A percentile compares a stretch with the other conserved stretches of the same genome.
Conservation (phyloP, 139 green algal species). For the Trebouxia sp. region DNA sequence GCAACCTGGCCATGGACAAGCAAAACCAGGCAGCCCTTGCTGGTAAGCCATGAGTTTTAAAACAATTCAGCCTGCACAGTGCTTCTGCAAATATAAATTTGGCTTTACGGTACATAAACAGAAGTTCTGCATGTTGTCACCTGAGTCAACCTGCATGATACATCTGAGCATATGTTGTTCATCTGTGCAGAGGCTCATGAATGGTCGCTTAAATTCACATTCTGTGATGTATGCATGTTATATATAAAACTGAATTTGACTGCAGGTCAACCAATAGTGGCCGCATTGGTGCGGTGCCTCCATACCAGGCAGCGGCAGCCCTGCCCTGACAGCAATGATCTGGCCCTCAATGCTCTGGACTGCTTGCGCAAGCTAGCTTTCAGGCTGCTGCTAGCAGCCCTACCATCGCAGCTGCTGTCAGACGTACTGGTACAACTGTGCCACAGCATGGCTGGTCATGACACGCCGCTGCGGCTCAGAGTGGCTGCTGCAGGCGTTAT, state of each 20-base stretch:
- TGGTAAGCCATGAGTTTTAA: neutral
- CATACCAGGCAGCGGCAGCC: neutral
- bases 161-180: no score
- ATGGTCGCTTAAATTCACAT: no score
- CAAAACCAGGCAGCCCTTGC: neutral
- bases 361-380: neutral
- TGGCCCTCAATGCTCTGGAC: neutral
- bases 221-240: no score
- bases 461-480: neutral
- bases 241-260: neutral
- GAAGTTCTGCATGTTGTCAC: no score
- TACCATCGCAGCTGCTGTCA: constrained; percentile 1
- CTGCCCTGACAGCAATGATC: constrained; percentile 26
- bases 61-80: no score
- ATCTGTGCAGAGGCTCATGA: neutral
- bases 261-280: neutral
- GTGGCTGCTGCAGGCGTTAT: neutral
- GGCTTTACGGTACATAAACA: neutral
- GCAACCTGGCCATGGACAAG: constrained; percentile 2
- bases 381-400: neutral
- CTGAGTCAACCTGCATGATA: no score
- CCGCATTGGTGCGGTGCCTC: neutral
- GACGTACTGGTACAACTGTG: neutral
- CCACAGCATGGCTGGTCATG: neutral
- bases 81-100: neutral